Percentiles rank a stretch among this genome's conserved stretches.
These are phyloP conservation scores for Nicotiana rustica DNA, from an alignment of 305 asterid species.

Conservation along the genomic window DNA sequence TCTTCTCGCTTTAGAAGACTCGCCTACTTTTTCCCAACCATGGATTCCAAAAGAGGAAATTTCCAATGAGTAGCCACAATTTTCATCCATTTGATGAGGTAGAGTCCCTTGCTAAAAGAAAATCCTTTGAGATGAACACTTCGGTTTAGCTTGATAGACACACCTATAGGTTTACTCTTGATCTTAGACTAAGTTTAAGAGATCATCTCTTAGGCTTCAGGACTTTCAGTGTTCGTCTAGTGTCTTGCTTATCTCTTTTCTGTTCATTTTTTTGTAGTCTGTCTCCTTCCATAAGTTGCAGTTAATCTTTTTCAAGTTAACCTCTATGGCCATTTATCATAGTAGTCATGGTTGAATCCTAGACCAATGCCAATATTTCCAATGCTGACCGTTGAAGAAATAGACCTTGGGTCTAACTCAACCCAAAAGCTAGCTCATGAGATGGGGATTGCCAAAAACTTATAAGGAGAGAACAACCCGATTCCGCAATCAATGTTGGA, in stretches of 20 bases:
- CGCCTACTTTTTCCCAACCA: neutral
- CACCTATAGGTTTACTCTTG: neutral
- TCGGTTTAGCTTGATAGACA: neutral
- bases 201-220: neutral
- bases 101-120: too few relatives aligned
- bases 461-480: too few relatives aligned
- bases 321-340: neutral
- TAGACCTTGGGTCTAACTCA: too few relatives aligned
- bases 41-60: too few relatives aligned
- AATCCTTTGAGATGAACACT: neutral
- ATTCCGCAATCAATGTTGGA: too few relatives aligned
- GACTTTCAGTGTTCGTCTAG: neutral
- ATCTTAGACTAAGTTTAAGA: neutral
- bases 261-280: neutral
- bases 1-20: neutral
- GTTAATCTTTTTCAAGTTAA: neutral
- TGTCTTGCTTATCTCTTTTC: neutral
- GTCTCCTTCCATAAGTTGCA: neutral
- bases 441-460: too few relatives aligned
- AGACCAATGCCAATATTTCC: neutral
- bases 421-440: too few relatives aligned
- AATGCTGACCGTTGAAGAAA: neutral
- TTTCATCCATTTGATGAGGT: too few relatives aligned
- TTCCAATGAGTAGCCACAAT: too few relatives aligned
- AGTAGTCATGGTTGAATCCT: neutral